Evolutionary conservation across 306 rosid species (phyloP).

Genomic region (Quercus aquifolioides): DNA sequence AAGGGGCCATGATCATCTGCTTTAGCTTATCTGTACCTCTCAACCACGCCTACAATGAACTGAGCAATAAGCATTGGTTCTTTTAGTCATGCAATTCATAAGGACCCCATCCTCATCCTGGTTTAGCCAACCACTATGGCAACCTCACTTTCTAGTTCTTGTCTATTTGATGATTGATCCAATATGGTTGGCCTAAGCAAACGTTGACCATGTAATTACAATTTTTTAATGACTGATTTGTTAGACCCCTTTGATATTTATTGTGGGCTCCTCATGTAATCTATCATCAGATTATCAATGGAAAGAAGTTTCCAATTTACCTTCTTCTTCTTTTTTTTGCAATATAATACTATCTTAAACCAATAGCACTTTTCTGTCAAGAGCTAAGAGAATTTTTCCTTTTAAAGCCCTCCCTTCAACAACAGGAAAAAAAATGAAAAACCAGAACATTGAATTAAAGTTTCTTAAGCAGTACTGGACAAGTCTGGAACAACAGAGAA

Average conservation of each 20-base stretch:
- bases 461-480: too few species aligned
- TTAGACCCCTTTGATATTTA: neutral
- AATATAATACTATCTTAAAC: too few species aligned
- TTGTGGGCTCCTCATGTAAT: neutral
- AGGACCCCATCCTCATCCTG: too few species aligned
- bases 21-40: neutral
- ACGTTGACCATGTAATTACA: neutral
- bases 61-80: neutral
- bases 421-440: too few species aligned
- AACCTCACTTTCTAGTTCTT: neutral
- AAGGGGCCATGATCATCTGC: neutral
- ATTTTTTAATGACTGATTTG: neutral
- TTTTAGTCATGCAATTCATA: too few species aligned
- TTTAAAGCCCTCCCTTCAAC: too few species aligned
- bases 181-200: neutral
- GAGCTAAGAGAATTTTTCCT: too few species aligned
- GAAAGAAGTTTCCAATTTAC: neutral
- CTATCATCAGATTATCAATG: neutral
- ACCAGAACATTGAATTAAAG: too few species aligned
- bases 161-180: neutral
- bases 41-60: neutral
- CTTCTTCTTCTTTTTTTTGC: rapidly evolving
- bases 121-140: neutral
- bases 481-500: too few species aligned
- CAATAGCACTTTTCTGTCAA: too few species aligned